A percentile compares a stretch with the other conserved stretches of the same genome.
Conservation (phyloP, 148 eudicot genomes). For the Dysphania ambrosioides region DNA sequence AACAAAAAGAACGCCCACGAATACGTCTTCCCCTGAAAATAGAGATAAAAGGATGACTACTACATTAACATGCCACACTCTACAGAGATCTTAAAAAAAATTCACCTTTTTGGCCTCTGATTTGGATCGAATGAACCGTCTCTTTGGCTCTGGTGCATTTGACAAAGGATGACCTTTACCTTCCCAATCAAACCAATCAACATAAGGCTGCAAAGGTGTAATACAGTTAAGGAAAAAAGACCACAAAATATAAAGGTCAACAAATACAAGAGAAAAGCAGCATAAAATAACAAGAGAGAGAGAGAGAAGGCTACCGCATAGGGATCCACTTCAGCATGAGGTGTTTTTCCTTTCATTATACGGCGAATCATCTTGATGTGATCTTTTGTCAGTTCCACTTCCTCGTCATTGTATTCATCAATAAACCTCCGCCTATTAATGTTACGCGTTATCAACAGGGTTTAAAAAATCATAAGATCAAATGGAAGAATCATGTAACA, state of each 20-base stretch:
- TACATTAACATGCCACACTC: neutral
- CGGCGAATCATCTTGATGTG: slow-evolving; percentile 60
- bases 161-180: slow-evolving; percentile 75
- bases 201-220: slow-evolving; percentile 65
- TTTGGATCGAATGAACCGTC: slow-evolving; percentile 87
- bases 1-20: neutral
- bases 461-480: neutral
- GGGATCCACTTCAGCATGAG: slow-evolving; percentile 88
- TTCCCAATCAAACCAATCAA: slow-evolving; percentile 82
- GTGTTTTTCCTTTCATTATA: slow-evolving; percentile 73
- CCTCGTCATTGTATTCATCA: slow-evolving; percentile 89
- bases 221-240: neutral
- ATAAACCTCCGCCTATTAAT: slow-evolving; percentile 65
- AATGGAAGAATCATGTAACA: neutral
- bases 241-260: neutral
- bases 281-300: neutral
- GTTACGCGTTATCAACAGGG: neutral
- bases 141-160: slow-evolving; percentile 89
- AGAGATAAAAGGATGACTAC: neutral
- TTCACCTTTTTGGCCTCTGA: slow-evolving; percentile 78
- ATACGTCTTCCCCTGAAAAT: neutral
- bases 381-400: slow-evolving; percentile 65
- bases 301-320: slow-evolving; percentile 43
- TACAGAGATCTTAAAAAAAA: neutral
- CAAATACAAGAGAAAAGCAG: neutral